These are phyloP conservation scores for Alternaria panax DNA, from an alignment of 2,329 filamentous ascomycete genomes.

Conservation along the genomic window DNA sequence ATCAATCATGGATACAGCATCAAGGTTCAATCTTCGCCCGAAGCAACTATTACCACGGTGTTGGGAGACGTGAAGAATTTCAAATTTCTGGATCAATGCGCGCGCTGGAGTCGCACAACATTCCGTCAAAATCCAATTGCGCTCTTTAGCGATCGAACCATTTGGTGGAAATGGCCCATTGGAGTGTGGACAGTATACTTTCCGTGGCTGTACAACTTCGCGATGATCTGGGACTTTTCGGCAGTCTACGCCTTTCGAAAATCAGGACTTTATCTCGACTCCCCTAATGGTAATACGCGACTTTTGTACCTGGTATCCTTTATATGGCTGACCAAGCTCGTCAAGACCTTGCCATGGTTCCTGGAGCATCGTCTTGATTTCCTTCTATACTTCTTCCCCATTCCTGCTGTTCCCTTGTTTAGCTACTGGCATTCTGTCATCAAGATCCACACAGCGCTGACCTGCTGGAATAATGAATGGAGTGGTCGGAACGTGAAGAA, in stretches of 20 bases:
- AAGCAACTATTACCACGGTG: constrained; percentile 59
- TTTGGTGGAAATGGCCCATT: constrained; percentile 37
- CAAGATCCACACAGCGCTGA: constrained; percentile 27
- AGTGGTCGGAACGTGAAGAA: constrained; percentile 17
- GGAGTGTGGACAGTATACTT: constrained; percentile 33
- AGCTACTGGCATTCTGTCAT: constrained; percentile 27
- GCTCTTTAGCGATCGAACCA: constrained; percentile 26
- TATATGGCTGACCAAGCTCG: constrained; percentile 31
- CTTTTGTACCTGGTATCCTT: constrained; percentile 10
- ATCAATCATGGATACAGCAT: constrained; percentile 58
- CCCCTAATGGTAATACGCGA: not conserved
- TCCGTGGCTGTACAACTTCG: constrained; percentile 37
- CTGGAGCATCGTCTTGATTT: constrained; percentile 25
- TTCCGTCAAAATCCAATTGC: constrained; percentile 35
- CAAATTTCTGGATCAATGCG: constrained; percentile 32
- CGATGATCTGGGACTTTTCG: constrained; percentile 31
- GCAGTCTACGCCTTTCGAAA: constrained; percentile 14
- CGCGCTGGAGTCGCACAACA: constrained; percentile 36
- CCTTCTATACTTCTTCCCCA: constrained; percentile 25
- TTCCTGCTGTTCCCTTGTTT: constrained; percentile 28
- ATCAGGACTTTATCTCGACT: constrained; percentile 17
- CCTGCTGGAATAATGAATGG: constrained; percentile 26
- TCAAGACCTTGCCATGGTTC: constrained; percentile 35
- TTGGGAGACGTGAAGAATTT: constrained; percentile 39
- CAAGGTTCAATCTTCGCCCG: constrained; percentile 60